phyloP scores from a whole-genome alignment of 2,329 filamentous ascomycete genomes.

The Fusarium tanahbumbuense region DNA sequence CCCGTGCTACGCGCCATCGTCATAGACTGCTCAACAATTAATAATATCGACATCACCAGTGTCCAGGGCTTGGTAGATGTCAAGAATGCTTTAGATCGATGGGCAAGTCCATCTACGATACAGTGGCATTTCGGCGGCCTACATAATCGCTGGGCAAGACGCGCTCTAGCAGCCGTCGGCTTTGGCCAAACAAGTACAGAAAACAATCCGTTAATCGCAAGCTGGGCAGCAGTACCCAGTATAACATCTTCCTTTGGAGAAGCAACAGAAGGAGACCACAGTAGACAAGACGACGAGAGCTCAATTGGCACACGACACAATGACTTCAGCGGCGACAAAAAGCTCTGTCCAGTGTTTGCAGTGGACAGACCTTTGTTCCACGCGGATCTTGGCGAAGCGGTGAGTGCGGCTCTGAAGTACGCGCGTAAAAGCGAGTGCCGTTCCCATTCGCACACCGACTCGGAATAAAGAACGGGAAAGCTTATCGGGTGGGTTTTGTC shows the following conservation, averaged over 20 bases:
- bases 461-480: neutral
- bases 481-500: neutral
- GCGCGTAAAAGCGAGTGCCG: conserved; percentile 20
- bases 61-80: conserved; percentile 68
- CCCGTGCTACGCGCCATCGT: conserved; percentile 66
- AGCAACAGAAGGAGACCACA: neutral
- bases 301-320: conserved; percentile 1
- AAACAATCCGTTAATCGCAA: conserved; percentile 43
- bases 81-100: conserved; percentile 64
- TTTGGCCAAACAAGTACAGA: conserved; percentile 61
- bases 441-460: neutral
- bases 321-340: conserved; percentile 3
- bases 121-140: conserved; percentile 68
- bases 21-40: conserved; percentile 68
- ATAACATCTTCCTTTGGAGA: conserved; percentile 41
- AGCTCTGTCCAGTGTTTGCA: conserved; percentile 49
- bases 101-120: conserved; percentile 60
- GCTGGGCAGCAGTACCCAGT: conserved; percentile 50
- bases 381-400: conserved; percentile 57
- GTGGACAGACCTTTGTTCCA: conserved; percentile 63
- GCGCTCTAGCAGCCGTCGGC: conserved; percentile 66
- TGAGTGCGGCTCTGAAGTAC: conserved; percentile 48
- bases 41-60: conserved; percentile 68
- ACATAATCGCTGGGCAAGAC: conserved; percentile 67
- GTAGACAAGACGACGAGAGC: conserved; percentile 6